phyloP scores from a whole-genome alignment of 495 filamentous ascomycete genomes.

The Chaetomium cochliodes region DNA sequence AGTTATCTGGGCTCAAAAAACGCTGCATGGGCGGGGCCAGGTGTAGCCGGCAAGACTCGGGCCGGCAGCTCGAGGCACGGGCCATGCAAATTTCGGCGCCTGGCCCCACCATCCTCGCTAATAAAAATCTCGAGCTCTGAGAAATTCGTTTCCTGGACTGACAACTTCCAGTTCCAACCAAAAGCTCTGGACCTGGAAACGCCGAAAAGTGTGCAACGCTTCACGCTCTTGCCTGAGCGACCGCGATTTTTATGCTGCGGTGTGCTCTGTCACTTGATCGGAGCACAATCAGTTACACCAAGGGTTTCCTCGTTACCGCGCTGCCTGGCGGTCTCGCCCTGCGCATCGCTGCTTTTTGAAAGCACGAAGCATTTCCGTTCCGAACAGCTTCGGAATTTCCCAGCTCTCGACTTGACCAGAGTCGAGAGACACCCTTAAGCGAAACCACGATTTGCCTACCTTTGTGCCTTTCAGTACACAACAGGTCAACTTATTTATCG shows the following conservation, averaged over 20 bases:
- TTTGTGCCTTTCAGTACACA: constrained; percentile 52
- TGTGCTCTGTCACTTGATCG: constrained; percentile 2
- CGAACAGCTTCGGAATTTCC: not conserved
- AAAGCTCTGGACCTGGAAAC: not conserved
- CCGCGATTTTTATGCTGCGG: not conserved
- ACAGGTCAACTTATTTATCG: constrained; percentile 56
- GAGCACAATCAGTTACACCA: constrained; percentile 1
- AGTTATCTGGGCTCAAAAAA: not conserved
- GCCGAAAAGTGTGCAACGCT: constrained; percentile 7
- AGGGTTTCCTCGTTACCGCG: constrained; percentile 7
- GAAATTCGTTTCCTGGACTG: not conserved
- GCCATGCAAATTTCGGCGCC: not conserved
- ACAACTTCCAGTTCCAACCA: not conserved
- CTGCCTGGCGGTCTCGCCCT: not conserved
- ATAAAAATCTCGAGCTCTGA: not conserved
- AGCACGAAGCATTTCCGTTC: not conserved
- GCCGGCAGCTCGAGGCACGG: constrained; percentile 1
- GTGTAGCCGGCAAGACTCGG: not conserved
- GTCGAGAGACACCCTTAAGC: not conserved
- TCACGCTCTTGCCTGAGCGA: constrained; percentile 17
- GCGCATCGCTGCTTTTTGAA: not conserved
- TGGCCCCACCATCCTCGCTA: constrained; percentile 5
- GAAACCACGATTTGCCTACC: constrained; percentile 58
- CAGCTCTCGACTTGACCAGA: not conserved
- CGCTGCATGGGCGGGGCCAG: not conserved